Base-by-base conservation (phyloP, 2,329 filamentous ascomycete species). In the Colletotrichum siamense region DNA sequence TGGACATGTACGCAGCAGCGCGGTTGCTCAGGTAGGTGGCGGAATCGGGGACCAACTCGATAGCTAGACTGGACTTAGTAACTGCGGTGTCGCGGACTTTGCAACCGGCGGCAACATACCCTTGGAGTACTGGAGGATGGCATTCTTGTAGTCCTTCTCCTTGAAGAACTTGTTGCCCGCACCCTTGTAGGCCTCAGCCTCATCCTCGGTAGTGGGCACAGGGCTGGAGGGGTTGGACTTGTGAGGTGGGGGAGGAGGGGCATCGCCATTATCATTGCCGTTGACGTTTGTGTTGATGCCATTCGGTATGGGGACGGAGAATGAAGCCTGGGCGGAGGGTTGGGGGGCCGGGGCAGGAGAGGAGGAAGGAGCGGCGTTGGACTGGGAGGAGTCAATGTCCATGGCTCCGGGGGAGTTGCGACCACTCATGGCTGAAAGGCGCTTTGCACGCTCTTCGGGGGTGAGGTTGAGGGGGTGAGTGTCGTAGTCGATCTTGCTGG, bases 161-260 rank as follows among this genome's bases (percentile, higher is more conserved):
- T 98, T 99, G 91, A 98, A 99, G 83, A 95, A 96, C 82, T 97
- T 97, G 88, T 99, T 99, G 75, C 97, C 97, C 3, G 95, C 92
- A 80, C 95, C 92, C 89, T 99, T 99, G 91, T 94, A 98, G 15
- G 92, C 90, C 87, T 99, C 97, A 30, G 96, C 95, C 83, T 98
- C 95, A 70, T 96, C 94, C 57, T 87, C 85, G 28, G 88, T 84
- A 44, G 86, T 89, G 61, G 89, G 87, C 66, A 87, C 86, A 59
- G 91, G 92, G 83, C 90, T 93, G 71, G 89, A 89, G 61, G 91
- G 90, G 81, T 90, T 91, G 32, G 91, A 92, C 81, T 91, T 90
- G 86, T 96, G 94, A 75, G 94, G 94, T 68, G 94, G 94, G 69
- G 94, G 94, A 49, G 90, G 88, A 13, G 94, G 94, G 22, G 89